Conservation (phyloP, 768 basidiomycete genomes). For the Cystofilobasidium ferigula region DNA sequence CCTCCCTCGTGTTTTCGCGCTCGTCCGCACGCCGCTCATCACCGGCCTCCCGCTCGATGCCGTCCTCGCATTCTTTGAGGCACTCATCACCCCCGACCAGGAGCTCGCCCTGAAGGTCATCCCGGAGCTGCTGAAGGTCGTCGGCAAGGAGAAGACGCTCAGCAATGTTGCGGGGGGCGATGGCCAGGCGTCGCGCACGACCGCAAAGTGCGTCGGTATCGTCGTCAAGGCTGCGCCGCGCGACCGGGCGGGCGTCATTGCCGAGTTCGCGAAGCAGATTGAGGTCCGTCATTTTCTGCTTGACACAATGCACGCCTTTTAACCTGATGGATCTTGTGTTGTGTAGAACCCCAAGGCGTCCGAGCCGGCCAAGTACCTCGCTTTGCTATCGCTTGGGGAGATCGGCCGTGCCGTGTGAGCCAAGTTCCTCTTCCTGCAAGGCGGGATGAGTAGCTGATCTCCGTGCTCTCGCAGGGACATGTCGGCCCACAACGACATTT, state of each 20-base stretch:
- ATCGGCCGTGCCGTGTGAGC: conserved; percentile 78
- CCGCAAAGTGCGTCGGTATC: conserved; percentile 73
- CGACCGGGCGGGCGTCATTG: conserved; percentile 70
- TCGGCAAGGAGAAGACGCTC: conserved; percentile 51
- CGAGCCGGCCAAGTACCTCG: conserved; percentile 61
- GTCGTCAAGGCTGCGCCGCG: conserved; percentile 60
- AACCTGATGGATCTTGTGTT: background rate
- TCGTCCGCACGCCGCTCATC: conserved; percentile 68
- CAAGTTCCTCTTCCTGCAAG: background rate
- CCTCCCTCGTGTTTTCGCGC: conserved; percentile 38
- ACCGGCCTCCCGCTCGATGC: conserved; percentile 69
- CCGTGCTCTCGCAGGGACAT: conserved; percentile 57
- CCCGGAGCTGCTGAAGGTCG: conserved; percentile 51
- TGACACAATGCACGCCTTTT: background rate
- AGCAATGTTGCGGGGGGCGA: conserved; percentile 35
- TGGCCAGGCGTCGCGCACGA: conserved; percentile 44
- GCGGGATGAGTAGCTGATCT: background rate
- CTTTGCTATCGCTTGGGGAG: conserved; percentile 81
- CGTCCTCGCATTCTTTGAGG: conserved; percentile 66
- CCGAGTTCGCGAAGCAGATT: conserved; percentile 69
- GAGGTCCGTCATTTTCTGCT: conserved; percentile 50
- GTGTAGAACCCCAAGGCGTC: conserved; percentile 38
- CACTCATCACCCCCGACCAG: conserved; percentile 69
- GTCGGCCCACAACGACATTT: conserved; percentile 51
- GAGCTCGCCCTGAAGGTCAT: conserved; percentile 74